Base-by-base conservation (phyloP, 805 yeast species). In the Monosporozyma unispora region DNA sequence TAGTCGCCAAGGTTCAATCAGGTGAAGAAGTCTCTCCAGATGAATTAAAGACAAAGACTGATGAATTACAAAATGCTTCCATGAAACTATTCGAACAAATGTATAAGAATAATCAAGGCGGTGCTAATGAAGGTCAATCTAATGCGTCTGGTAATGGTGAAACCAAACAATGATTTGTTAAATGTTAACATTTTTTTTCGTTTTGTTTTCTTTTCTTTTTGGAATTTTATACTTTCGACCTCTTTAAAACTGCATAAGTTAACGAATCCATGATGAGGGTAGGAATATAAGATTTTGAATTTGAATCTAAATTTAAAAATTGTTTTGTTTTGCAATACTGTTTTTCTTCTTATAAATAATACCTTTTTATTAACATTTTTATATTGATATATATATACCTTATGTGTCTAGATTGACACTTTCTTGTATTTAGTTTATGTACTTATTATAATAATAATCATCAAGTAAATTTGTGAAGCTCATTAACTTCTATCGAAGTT, bases 81-180 rank as follows among this genome's bases (percentile, higher is more conserved):
- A 76, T 86, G 74, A 81, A 82, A 69, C 77, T 85, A 58, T 84
- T 86, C 66, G 87, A 82, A 71, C 80, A 81, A 70, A 69, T 76
- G 62, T 66, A 65, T 64, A 67, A 67, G 63, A 64, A 66, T 60
- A 57, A 59, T 50, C 16, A 19, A 19, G 18, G 38, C 6, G 31
- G 38, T 28, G n/a, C 33, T 9, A 42, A 42, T 28, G 37, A 21
- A 27, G 35, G 16, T 28, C 31, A 29, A 42, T 43, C 45, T 28
- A 23, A 28, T 28, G 16, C 35, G 18, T 27, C 31, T 19, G 22
- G 21, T 31, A 41, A 50, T n/a, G 54, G 52, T 44, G 55, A 50
- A 51, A 44, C 53, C 40, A 54, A 54, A 41, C 52, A 49, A 45
- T 54, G 48, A 46, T 21, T 25, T 28, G 33, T 11, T 28, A 8